Percentiles rank a stretch among this genome's conserved stretches.
These are phyloP conservation scores for Yamadazyma oceani DNA, from an alignment of 1,139 yeast genomes.

Conservation along the genomic window DNA sequence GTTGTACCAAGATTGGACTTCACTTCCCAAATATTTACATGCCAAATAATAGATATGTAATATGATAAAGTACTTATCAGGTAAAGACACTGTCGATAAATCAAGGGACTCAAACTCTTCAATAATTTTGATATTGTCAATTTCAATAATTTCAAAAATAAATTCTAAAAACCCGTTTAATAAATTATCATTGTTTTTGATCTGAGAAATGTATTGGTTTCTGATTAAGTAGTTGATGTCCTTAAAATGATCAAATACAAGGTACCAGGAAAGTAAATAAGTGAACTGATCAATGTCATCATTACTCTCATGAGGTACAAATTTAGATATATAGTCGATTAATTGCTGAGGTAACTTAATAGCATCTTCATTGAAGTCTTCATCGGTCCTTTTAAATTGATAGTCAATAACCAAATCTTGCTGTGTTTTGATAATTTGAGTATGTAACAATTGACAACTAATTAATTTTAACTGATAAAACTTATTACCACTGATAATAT, in stretches of 20 bases:
- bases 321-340: conserved; percentile 20
- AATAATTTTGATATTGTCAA: conserved; percentile 27
- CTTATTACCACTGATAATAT: conserved; percentile 19
- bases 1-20: conserved; percentile 71
- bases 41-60: conserved; percentile 58
- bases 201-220: conserved; percentile 56
- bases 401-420: conserved; percentile 62
- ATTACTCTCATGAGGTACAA: conserved; percentile 28
- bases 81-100: conserved; percentile 4
- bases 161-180: conserved; percentile 50
- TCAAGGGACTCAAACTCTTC: conserved; percentile 19
- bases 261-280: conserved; percentile 65
- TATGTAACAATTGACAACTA: conserved; percentile 35
- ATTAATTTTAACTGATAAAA: conserved; percentile 30
- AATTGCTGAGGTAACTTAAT: conserved; percentile 39
- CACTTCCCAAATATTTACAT: conserved; percentile 63
- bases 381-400: conserved; percentile 44
- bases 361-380: conserved; percentile 18
- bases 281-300: conserved; percentile 25
- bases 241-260: conserved; percentile 62
- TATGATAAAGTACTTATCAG: conserved; percentile 32
- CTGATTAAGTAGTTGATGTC: conserved; percentile 67
- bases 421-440: conserved; percentile 39
- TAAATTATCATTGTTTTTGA: conserved; percentile 47
- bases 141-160: conserved; percentile 50